These are phyloP conservation scores for Casuarina equisetifolia DNA, from an alignment of 306 rosid species.

Conservation along the genomic window DNA sequence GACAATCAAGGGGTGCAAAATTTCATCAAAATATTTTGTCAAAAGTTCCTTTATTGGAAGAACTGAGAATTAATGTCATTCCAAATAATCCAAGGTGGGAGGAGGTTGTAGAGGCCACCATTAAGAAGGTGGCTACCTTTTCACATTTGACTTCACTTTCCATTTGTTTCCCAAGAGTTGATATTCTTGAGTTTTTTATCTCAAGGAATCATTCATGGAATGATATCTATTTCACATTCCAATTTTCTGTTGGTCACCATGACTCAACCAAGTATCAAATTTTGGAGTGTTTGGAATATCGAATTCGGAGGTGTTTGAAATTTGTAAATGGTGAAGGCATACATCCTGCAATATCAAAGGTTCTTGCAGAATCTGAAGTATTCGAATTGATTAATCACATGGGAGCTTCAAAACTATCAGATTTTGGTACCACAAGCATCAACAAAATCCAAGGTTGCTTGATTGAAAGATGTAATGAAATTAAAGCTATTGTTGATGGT, in stretches of 20 bases:
- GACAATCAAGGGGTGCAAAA: not conserved
- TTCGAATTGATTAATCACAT: conserved; percentile 28
- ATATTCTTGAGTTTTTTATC: conserved; percentile 17
- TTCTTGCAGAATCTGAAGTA: conserved; percentile 24
- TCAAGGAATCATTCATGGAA: conserved; percentile 14
- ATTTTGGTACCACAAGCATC: conserved; percentile 6
- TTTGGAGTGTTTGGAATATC: conserved; percentile 20
- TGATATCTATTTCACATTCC: not conserved
- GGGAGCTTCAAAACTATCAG: conserved; percentile 7
- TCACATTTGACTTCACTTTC: conserved; percentile 3
- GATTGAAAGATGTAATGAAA: conserved; percentile 12
- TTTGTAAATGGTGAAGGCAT: conserved; percentile 15
- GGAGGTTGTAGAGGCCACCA: not conserved
- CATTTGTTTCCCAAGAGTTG: conserved; percentile 19
- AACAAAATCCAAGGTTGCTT: conserved; percentile 19
- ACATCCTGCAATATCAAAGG: not conserved
- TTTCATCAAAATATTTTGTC: conserved; percentile 2
- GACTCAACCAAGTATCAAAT: conserved; percentile 16
- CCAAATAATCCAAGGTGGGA: conserved; percentile 3
- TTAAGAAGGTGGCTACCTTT: conserved; percentile 22
- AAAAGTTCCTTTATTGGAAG: conserved; percentile 29
- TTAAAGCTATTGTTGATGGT: conserved; percentile 1
- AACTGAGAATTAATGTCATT: conserved; percentile 28
- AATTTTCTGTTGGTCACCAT: conserved; percentile 30
- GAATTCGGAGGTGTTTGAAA: conserved; percentile 20